Base-by-base conservation (phyloP, 208 protist genomes). In the Leishmania mexicana region DNA sequence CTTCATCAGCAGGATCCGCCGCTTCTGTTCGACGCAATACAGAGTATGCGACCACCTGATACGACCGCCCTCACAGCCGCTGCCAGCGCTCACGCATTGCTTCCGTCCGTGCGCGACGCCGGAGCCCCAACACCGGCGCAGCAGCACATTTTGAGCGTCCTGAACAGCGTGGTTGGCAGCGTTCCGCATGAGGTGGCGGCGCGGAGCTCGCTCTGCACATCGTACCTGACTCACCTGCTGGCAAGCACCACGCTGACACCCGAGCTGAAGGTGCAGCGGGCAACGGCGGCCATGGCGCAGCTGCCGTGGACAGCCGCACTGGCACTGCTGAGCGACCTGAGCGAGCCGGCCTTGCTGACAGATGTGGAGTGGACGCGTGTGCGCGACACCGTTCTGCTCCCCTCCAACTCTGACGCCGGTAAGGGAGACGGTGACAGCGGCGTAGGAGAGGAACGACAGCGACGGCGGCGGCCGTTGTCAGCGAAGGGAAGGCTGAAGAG, bases 211-310 rank as follows among this genome's bases (percentile, higher is more conserved):
- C 86, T 97, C 71, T 96, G 93, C 80, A 68, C 77, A 31, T 96
- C 93, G 11, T 96, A 93, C 80, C 81, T 96, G 31, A 91, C 92
- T 40, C 92, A 97, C 77, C 83, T 97, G 31, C 82, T 88, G 5
- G 93, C 91, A 31, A 96, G 93, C 82, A 97, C 94, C 38, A 92
- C 90, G 38, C 79, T 93, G 49, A 73, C 75, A 47, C 42, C 85
- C 3, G 85, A 92, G 42, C 58, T 86, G 38, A 97, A 97, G 78
- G 87, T 85, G 64, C 77, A 58, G 57, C 78, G 85, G 28, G 87
- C 95, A 21, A 81, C 86, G 53, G 62, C 62, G 1, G 90, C 89
- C 24, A 81, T 94, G 40, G 57, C 67, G 47, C 81, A 79, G 70
- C 68, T 96, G 54, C 88, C 92, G 75, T 96, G 90, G 89, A 75